Percentiles rank a stretch among this genome's conserved stretches.
Evolutionary conservation across 2,329 filamentous ascomycete genomes (phyloP).

Genomic region (Cordyceps javanica): DNA sequence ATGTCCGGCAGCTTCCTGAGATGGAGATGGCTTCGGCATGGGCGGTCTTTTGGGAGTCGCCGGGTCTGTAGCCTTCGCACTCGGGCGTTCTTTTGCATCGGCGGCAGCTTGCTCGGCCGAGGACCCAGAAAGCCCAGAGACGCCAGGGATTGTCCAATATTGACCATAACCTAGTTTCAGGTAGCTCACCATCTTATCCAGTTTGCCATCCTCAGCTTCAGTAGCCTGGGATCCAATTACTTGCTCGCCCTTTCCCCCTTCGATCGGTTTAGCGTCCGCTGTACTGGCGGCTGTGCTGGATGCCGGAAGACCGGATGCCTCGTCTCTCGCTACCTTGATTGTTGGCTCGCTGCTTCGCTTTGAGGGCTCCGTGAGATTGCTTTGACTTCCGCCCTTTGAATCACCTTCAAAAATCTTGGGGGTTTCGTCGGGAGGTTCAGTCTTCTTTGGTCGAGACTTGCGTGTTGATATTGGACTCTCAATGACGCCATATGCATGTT

Average conservation of each 20-base stretch:
- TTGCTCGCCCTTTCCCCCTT: background rate
- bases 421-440: background rate
- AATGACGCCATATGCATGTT: conserved; percentile 75
- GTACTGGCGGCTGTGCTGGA: background rate
- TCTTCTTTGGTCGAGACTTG: conserved; percentile 36
- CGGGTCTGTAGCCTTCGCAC: background rate
- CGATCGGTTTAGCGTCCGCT: background rate
- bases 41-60: conserved; percentile 11
- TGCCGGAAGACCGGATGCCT: background rate
- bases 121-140: conserved; percentile 14
- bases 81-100: conserved; percentile 13
- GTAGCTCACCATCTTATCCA: conserved; percentile 55
- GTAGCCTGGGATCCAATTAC: background rate
- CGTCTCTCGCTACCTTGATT: background rate
- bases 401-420: background rate
- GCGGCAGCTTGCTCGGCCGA: conserved; percentile 12
- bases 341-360: background rate
- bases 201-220: conserved; percentile 29
- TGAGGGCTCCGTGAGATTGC: background rate
- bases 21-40: conserved; percentile 16
- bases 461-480: conserved; percentile 69
- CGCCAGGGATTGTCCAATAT: conserved; percentile 50
- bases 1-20: conserved; percentile 32
- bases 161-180: conserved; percentile 62
- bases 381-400: background rate